A percentile compares a stretch with the other conserved stretches of the same genome.
Conservation (phyloP, 306 rosid species). For the Vigna mungo region DNA sequence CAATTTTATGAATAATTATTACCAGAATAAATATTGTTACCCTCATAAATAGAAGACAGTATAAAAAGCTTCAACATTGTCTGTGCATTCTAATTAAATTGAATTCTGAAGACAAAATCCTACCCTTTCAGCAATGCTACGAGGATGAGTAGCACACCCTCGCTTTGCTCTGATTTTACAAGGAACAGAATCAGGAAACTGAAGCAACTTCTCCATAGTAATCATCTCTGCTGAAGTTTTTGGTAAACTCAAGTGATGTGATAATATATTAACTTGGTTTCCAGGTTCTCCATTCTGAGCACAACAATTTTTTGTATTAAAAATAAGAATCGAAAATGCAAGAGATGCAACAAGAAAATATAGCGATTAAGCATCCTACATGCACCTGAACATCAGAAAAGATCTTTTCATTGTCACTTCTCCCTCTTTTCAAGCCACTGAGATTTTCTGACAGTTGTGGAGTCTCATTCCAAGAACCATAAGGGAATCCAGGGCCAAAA, state of each 20-base stretch:
- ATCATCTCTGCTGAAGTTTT: slow-evolving; percentile 68
- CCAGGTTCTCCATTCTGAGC: slow-evolving; percentile 68
- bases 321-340: slow-evolving; percentile 21
- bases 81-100: neutral
- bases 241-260: slow-evolving; percentile 87
- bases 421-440: slow-evolving; percentile 61
- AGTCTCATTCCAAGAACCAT: slow-evolving; percentile 67
- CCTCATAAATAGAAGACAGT: too few relatives aligned
- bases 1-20: neutral
- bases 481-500: slow-evolving; percentile 60
- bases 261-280: slow-evolving; percentile 61
- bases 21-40: neutral
- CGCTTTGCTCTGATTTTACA: slow-evolving; percentile 94
- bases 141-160: slow-evolving; percentile 98
- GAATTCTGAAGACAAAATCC: neutral
- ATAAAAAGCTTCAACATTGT: neutral
- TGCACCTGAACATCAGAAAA: slow-evolving; percentile 68
- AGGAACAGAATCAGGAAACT: slow-evolving; percentile 88
- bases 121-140: slow-evolving; percentile 98
- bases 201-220: slow-evolving; percentile 75
- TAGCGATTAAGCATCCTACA: neutral
- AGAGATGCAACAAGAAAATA: neutral
- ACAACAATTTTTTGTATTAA: slow-evolving; percentile 14
- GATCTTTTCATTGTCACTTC: slow-evolving; percentile 52
- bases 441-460: slow-evolving; percentile 55